Conservation (phyloP, 768 basidiomycete genomes). For the Cystobasidium onofrii region DNA sequence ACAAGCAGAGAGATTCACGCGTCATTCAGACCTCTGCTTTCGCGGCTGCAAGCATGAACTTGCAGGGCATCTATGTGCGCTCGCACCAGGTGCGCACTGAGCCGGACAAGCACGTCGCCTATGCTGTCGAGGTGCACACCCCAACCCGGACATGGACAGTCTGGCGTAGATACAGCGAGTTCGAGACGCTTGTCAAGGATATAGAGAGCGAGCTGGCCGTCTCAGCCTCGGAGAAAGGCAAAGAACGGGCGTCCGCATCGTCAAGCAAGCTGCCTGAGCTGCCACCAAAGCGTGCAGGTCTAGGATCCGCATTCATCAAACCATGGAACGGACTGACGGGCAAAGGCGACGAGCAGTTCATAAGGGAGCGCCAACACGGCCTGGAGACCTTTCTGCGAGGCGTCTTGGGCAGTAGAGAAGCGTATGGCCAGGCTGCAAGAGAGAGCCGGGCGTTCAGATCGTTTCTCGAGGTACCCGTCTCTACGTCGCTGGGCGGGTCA, state of each 20-base stretch:
- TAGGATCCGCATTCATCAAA: constrained; percentile 47
- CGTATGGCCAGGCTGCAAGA: constrained; percentile 60
- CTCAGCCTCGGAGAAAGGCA: constrained; percentile 51
- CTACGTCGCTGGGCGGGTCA: constrained; percentile 42
- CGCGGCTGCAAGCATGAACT: constrained; percentile 7
- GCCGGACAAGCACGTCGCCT: constrained; percentile 59
- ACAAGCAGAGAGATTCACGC: not conserved
- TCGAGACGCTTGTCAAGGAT: constrained; percentile 77
- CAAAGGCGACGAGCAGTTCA: constrained; percentile 53
- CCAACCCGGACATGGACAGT: constrained; percentile 79
- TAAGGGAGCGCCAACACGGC: constrained; percentile 67
- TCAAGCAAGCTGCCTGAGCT: constrained; percentile 49
- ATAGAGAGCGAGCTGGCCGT: constrained; percentile 46
- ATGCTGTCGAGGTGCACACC: constrained; percentile 73
- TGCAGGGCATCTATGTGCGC: constrained; percentile 23
- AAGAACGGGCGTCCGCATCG: constrained; percentile 65
- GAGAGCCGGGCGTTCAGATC: constrained; percentile 68
- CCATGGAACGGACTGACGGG: constrained; percentile 52
- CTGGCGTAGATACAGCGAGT: constrained; percentile 90
- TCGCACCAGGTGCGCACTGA: constrained; percentile 17
- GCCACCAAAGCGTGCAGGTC: constrained; percentile 73
- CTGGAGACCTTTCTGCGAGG: constrained; percentile 79
- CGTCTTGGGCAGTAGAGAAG: constrained; percentile 69
- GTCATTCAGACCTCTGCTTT: too few species aligned
- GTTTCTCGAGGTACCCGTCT: constrained; percentile 73